These are phyloP conservation scores for Stevia rebaudiana DNA, from an alignment of 140 eudicot genomes.

Conservation along the genomic window DNA sequence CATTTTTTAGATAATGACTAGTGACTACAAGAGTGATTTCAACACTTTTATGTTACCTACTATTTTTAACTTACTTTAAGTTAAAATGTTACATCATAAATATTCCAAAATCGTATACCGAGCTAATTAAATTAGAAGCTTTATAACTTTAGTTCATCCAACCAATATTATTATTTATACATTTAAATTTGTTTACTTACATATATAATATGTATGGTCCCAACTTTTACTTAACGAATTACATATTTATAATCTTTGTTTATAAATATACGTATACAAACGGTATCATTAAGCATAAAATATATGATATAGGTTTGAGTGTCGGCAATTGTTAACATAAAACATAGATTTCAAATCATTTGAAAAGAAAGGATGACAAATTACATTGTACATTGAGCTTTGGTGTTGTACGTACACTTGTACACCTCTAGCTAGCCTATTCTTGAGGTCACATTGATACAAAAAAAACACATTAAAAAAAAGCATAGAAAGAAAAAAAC, in stretches of 20 bases:
- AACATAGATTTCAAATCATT: neutral
- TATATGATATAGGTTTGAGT: neutral
- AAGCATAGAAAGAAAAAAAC: neutral
- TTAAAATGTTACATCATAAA: no score
- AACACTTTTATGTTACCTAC: no score
- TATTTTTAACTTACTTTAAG: no score
- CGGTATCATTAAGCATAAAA: neutral
- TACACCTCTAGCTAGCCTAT: neutral
- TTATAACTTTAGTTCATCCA: neutral
- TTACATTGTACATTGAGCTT: slow-evolving; percentile 20
- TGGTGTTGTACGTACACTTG: slow-evolving; percentile 10
- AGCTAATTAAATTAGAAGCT: no score
- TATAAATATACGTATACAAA: neutral
- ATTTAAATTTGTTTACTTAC: neutral
- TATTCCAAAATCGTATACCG: no score
- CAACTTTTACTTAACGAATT: neutral
- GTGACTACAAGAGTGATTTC: no score
- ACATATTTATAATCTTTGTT: neutral
- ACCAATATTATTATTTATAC: neutral
- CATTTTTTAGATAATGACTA: no score
- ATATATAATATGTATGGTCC: slow-evolving; percentile 10
- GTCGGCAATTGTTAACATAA: neutral
- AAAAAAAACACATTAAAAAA: neutral
- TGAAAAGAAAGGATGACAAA: neutral
- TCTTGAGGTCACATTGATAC: slow-evolving; percentile 1